These are phyloP conservation scores for Coemansia sp. DNA, from an alignment of 192 early-diverging fungal species.

Conservation along the genomic window DNA sequence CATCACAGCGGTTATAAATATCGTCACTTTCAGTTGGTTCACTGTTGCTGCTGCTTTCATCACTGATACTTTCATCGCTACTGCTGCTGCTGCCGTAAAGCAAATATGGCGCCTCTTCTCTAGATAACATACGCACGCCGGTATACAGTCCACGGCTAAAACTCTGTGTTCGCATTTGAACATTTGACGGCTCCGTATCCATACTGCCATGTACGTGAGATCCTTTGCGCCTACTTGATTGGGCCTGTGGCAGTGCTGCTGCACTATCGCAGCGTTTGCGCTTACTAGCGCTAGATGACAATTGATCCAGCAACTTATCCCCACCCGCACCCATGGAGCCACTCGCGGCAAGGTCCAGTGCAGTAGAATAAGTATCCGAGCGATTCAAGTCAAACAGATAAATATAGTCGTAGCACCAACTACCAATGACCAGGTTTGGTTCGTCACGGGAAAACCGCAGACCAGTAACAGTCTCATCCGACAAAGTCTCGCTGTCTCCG, in stretches of 20 bases:
- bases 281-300: slow-evolving; percentile 6
- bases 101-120: slow-evolving; percentile 28
- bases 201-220: no score
- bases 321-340: background rate
- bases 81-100: slow-evolving; percentile 4
- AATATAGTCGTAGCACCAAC: slow-evolving; percentile 57
- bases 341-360: background rate
- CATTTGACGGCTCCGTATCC: background rate
- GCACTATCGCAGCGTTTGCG: slow-evolving; percentile 16
- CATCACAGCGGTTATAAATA: background rate
- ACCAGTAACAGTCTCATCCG: slow-evolving; percentile 40
- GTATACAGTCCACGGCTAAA: slow-evolving; percentile 17
- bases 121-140: slow-evolving; percentile 20
- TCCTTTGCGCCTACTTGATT: no score
- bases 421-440: slow-evolving; percentile 53
- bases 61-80: background rate
- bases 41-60: background rate
- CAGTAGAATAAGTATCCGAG: slow-evolving; percentile 21
- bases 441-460: slow-evolving; percentile 41
- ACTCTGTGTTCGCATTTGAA: background rate
- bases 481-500: slow-evolving; percentile 10
- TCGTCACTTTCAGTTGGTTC: background rate
- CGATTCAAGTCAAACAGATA: slow-evolving; percentile 59
- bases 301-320: background rate
- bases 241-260: background rate